Base-by-base conservation (phyloP, 805 yeast genomes). In the Candida gorgasii region DNA sequence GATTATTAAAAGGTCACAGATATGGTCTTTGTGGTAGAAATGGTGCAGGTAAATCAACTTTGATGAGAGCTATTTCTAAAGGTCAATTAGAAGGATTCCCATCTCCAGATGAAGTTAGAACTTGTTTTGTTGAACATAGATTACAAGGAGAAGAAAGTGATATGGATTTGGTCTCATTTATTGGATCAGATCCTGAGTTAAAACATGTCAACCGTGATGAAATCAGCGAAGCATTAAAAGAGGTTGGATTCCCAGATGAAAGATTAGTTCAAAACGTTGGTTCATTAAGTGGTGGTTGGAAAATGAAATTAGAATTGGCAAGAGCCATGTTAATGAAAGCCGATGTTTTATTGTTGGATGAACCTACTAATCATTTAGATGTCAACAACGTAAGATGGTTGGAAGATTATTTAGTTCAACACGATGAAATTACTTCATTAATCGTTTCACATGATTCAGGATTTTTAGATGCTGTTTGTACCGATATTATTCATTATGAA, bases 1-100 rank as follows among this genome's bases (percentile, higher is more conserved):
- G 96, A 60, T 76, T 92, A 49, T 73, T 87, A 54, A 89, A 90
- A 71, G 98, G 98, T 57, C 97, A 88, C 69, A 80, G 99, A 68
- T 92, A 92, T 61, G 99, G 99, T 74, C 77, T 92, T 48, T 89
- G 97, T 76, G 99, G 99, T 62, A 78, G 97, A 70, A 92, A 92
- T 63, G 99, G 99, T 78, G 97, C 97, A 46, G 99, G 99, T 73
- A 92, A 92, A 68, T 89, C 97, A 11, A 92, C 99, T 12, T 75
- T 92, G 57, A 89, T 92, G 98, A 81, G 98, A 66, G 84, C 98
- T 22, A 93, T 92, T 57, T 89, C 96, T 42, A 88, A 89, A 59
- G 98, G 98, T 45, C 96, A 92, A 70, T 76, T 92, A 50, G 98
- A 92, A 70, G 98, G 98, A 3, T 92, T 93, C 82, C 99, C 99